Conservation (phyloP, 2,329 filamentous ascomycete genomes). For the Venturia asperata region DNA sequence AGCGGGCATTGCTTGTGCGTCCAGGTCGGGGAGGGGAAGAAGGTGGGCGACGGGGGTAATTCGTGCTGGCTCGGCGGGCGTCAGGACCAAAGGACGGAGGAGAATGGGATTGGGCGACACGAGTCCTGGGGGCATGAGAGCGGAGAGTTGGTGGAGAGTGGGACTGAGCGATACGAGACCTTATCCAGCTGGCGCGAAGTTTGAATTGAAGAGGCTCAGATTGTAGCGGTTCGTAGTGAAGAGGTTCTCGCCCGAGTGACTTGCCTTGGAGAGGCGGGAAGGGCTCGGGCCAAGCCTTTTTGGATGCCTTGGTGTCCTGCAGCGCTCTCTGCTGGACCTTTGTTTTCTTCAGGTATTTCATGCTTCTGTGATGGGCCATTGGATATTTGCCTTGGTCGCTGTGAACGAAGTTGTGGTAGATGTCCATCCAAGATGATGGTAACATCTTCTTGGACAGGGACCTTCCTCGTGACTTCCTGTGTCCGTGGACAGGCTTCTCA, state of each 20-base stretch:
- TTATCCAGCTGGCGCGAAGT: neutral
- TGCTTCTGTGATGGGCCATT: neutral
- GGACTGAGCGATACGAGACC: neutral
- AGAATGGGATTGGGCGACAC: neutral
- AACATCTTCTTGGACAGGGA: neutral
- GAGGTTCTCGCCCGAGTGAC: neutral
- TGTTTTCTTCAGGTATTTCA: neutral
- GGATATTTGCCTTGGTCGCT: conserved; percentile 1
- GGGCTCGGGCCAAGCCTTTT: neutral
- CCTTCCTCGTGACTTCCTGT: neutral
- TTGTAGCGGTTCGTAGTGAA: neutral
- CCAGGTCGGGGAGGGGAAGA: neutral
- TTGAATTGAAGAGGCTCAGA: neutral
- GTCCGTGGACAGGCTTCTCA: neutral
- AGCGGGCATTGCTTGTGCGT: neutral
- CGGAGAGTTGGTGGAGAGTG: neutral
- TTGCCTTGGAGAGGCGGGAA: neutral
- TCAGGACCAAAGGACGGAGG: neutral
- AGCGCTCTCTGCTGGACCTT: neutral
- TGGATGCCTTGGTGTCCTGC: neutral
- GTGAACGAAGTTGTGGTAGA: neutral
- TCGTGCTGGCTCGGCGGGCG: neutral
- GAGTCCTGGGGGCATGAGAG: neutral
- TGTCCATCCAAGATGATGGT: too few relatives aligned
- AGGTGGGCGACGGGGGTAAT: neutral